Evolutionary conservation across 2,329 filamentous ascomycete species (phyloP).

Genomic region (Microsporum ferrugineum): DNA sequence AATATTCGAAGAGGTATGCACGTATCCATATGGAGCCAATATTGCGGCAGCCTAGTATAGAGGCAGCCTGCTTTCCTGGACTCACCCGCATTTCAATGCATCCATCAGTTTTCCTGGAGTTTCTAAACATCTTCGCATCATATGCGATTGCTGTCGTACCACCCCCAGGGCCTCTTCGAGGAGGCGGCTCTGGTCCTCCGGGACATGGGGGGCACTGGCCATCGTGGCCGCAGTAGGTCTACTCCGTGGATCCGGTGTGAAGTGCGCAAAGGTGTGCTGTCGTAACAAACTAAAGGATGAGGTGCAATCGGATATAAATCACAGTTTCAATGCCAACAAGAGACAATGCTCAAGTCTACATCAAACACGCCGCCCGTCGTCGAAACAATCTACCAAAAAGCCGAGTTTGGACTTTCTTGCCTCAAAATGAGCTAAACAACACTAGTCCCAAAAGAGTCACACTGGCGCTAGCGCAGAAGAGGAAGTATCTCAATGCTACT

Average conservation of each 20-base stretch:
- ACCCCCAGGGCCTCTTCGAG: conserved; percentile 94
- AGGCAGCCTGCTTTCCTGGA: conserved; percentile 15
- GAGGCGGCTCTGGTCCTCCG: conserved; percentile 77
- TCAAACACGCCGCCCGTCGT: background rate
- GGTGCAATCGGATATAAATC: background rate
- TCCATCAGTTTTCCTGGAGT: conserved; percentile 99
- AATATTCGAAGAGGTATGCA: background rate
- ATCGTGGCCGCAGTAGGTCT: background rate
- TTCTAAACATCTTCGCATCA: conserved; percentile 97
- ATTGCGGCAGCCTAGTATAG: background rate
- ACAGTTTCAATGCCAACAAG: background rate
- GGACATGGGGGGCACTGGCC: conserved; percentile 39
- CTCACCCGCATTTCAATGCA: conserved; percentile 97
- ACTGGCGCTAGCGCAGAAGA: background rate
- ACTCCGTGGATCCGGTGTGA: background rate
- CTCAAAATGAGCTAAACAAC: background rate
- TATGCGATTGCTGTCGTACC: conserved; percentile 88
- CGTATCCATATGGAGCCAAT: background rate
- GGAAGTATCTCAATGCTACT: background rate
- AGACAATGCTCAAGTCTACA: background rate
- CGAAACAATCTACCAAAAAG: background rate
- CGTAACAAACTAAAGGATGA: background rate
- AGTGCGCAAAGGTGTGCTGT: background rate
- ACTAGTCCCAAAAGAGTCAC: background rate
- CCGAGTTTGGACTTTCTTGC: background rate